Evolutionary conservation across 1,139 yeast species (phyloP).

Genomic region (Lodderomyces parapsilosis): DNA sequence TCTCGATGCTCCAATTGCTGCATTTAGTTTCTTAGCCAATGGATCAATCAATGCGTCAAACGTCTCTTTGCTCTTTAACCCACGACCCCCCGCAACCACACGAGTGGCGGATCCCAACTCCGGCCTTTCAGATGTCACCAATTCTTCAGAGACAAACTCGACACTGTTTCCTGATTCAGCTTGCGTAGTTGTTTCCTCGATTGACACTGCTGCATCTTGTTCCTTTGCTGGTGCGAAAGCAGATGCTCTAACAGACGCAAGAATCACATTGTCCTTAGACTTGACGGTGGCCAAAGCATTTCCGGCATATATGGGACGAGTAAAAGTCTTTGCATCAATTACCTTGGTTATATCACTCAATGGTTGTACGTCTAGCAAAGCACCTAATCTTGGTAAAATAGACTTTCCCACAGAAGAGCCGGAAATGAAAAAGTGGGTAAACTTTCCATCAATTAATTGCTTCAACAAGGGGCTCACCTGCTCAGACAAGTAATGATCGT

Average conservation of each 20-base stretch:
- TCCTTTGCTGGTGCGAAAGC: conserved; percentile 67
- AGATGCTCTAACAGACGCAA: conserved; percentile 80
- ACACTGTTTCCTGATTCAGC: conserved; percentile 34
- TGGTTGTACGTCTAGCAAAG: conserved; percentile 84
- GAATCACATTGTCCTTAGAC: conserved; percentile 60
- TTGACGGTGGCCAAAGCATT: conserved; percentile 85
- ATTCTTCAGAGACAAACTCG: conserved; percentile 69
- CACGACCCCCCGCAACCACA: conserved; percentile 94
- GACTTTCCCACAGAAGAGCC: conserved; percentile 88
- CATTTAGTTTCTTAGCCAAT: conserved; percentile 78
- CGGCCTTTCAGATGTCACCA: conserved; percentile 82
- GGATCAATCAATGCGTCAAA: conserved; percentile 80
- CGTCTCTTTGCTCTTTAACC: conserved; percentile 84
- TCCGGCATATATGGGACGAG: conserved; percentile 95
- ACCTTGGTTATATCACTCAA: conserved; percentile 77
- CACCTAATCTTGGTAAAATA: conserved; percentile 83
- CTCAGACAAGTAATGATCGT: conserved; percentile 64
- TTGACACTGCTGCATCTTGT: conserved; percentile 39
- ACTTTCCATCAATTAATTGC: conserved; percentile 35
- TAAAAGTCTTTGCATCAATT: conserved; percentile 66
- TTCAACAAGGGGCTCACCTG: conserved; percentile 58
- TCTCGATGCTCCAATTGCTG: conserved; percentile 97
- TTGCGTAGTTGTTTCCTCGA: conserved; percentile 48
- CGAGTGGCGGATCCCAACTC: conserved; percentile 80
- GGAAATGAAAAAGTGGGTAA: conserved; percentile 75